Percentiles rank a stretch among this genome's conserved stretches.
phyloP scores from a whole-genome alignment of 768 basidiomycete species.

The Neoboletus magnificus region DNA sequence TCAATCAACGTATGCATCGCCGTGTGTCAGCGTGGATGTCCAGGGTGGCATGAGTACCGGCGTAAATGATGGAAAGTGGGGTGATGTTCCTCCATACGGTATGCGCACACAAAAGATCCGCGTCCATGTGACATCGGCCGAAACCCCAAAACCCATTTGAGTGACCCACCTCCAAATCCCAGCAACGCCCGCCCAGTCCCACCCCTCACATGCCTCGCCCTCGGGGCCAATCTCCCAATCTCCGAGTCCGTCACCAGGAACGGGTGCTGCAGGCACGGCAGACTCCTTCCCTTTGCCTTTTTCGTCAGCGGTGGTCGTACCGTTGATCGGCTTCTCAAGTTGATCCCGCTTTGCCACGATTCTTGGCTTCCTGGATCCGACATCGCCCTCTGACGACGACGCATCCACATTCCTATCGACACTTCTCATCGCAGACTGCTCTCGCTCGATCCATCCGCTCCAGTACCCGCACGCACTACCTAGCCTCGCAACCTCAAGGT shows the following conservation, averaged over 20 bases:
- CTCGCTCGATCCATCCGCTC: constrained; percentile 23
- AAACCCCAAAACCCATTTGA: background rate
- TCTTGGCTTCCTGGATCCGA: constrained; percentile 7
- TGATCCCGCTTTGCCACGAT: constrained; percentile 9
- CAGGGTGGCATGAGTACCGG: too few species aligned
- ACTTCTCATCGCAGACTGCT: background rate
- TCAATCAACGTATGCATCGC: background rate
- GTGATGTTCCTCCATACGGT: too few species aligned
- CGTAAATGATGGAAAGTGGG: background rate
- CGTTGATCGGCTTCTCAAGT: constrained; percentile 9
- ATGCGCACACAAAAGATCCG: background rate
- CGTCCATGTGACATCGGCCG: background rate
- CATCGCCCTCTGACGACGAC: background rate
- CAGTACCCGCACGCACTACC: constrained; percentile 44
- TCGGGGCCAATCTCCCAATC: constrained; percentile 24
- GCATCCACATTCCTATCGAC: background rate
- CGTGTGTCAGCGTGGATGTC: background rate
- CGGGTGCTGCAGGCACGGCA: background rate
- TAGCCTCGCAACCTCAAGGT: constrained; percentile 38
- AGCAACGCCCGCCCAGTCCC: constrained; percentile 59
- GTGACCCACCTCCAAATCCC: constrained; percentile 51
- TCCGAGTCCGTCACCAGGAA: background rate
- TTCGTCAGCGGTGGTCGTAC: background rate
- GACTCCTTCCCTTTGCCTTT: constrained; percentile 22
- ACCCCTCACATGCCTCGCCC: constrained; percentile 36